Evolutionary conservation across 257 asterid genomes (phyloP), one percentile per base, ranked within the genome.

Genomic region (Solanum tacnaense): DNA sequence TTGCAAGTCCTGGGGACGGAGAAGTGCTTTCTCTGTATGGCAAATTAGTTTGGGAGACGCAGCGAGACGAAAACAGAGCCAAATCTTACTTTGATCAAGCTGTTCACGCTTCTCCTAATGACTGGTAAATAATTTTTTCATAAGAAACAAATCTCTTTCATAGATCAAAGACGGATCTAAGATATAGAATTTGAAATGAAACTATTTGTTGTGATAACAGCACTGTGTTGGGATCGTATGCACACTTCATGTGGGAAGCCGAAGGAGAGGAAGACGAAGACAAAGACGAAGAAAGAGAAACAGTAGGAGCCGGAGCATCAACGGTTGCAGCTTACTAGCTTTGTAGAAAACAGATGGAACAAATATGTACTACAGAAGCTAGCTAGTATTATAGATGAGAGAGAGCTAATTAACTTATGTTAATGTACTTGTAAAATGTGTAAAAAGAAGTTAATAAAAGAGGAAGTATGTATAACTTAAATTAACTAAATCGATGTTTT

Each of bases 211-310:
- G 5, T 27, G 27, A 32, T 58, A 86, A 87, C 94, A 93, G 96
- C 87, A 87, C 84, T 90, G 91, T 95, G 84, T 81, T 94, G 93
- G 98, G 98, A 70, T 93, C 98, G 3, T 95, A 93, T 78, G 97
- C 97, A 3, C 92, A 86, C 68, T 95, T 95, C 83, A 56, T 95
- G 94, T 95, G 98, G 98, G 95, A 94, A 88, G 90, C 92, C 3
- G 96, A 89, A 25, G 95, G 86, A 6, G 91, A 88, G 0, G 90
- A 88, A 2, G 91, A 88, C 0, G 90, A 88, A 2, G 91, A 84
- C 11, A 87, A 49, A 49, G 21, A 46, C 6, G 20, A 34, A 8
- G 87, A 65, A 16, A 60, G 6, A 7, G 60, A 78, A 41, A 78
- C 9, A n/a, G 0, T 41, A 41, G 36, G 9, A 41, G 65, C 84